A percentile compares a stretch with the other conserved stretches of the same genome.
Evolutionary conservation across 257 asterid genomes (phyloP).

Genomic region (Solanum bulbocastanum): DNA sequence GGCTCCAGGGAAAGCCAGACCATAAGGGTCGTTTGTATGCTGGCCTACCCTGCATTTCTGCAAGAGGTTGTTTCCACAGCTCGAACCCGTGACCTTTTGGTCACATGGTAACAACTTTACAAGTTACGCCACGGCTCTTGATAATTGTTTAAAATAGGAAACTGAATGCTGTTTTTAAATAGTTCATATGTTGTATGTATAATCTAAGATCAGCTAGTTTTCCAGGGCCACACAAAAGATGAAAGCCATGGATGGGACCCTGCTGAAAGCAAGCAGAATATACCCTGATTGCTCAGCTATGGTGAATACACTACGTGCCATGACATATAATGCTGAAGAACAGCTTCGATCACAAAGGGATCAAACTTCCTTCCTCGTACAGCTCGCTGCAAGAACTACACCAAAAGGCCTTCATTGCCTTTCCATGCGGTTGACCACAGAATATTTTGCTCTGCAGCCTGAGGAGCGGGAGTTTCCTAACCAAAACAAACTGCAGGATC

Average conservation of each 20-base stretch:
- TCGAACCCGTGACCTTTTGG: too few relatives aligned
- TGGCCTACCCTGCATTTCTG: too few relatives aligned
- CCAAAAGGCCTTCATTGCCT: slow-evolving; percentile 92
- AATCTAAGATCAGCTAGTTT: slow-evolving; percentile 3
- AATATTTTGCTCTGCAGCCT: slow-evolving; percentile 59
- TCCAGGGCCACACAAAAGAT: slow-evolving; percentile 85
- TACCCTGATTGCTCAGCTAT: slow-evolving; percentile 87
- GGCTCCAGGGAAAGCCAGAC: too few relatives aligned
- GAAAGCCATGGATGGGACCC: slow-evolving; percentile 74
- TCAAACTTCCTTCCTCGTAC: slow-evolving; percentile 63
- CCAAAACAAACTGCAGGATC: slow-evolving; percentile 47
- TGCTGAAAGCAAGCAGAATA: slow-evolving; percentile 60
- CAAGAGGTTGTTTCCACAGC: too few relatives aligned
- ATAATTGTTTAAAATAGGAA: neutral
- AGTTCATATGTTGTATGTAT: neutral
- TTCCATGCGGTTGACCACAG: slow-evolving; percentile 78
- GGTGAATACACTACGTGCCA: slow-evolving; percentile 77
- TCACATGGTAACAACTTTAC: too few relatives aligned
- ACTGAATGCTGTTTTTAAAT: neutral
- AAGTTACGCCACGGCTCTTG: neutral
- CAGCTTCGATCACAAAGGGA: slow-evolving; percentile 55
- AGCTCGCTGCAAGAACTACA: slow-evolving; percentile 79
- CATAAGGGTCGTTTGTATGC: too few relatives aligned
- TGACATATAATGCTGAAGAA: slow-evolving; percentile 79
- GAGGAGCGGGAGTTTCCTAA: slow-evolving; percentile 49